Evolutionary conservation across 257 asterid species (phyloP).

Genomic region (Solanum pinnatisectum): DNA sequence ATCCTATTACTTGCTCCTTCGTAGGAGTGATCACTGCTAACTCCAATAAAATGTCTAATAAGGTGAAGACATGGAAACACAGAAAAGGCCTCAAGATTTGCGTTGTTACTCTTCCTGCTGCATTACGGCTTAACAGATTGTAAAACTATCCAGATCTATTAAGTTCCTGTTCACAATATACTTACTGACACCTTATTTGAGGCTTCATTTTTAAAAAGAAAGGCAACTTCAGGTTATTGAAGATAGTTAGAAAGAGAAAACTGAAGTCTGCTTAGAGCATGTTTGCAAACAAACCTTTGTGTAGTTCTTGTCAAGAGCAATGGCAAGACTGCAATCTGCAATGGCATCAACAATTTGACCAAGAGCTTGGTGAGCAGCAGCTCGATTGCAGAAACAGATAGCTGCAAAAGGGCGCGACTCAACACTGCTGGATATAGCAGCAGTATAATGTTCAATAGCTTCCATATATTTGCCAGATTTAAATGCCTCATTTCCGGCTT

Average conservation of each 20-base stretch:
- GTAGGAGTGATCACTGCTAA: not conserved
- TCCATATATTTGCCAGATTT: conserved; percentile 60
- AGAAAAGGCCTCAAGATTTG: not conserved
- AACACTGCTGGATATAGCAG: conserved; percentile 65
- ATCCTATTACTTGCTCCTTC: not conserved
- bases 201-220: not conserved
- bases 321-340: conserved; percentile 89
- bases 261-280: not conserved
- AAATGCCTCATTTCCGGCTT: conserved; percentile 89
- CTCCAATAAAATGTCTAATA: not conserved
- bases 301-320: conserved; percentile 75
- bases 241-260: not conserved
- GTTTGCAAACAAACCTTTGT: conserved; percentile 45
- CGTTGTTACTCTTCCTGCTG: not conserved
- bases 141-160: not conserved
- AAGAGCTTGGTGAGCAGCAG: conserved; percentile 87
- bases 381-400: conserved; percentile 93
- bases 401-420: conserved; percentile 88
- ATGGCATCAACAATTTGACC: conserved; percentile 81
- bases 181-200: not conserved
- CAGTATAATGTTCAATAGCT: conserved; percentile 77
- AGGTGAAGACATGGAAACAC: not conserved
- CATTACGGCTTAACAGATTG: not conserved
- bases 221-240: not conserved
- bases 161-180: not conserved